Base-by-base conservation (phyloP, 805 yeast species). In the Kodamaea fukazawae region DNA sequence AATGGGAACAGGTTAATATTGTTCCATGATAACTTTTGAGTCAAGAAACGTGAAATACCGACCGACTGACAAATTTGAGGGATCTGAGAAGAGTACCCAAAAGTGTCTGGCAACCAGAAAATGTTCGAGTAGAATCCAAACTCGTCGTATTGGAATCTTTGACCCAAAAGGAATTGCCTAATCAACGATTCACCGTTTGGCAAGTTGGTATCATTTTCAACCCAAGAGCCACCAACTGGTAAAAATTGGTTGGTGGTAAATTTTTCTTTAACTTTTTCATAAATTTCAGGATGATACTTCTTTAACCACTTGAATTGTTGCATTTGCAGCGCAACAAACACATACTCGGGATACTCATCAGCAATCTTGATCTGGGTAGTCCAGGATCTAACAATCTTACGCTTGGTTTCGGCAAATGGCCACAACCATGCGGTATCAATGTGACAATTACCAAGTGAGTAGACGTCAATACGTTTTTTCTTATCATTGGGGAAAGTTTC, bases 361-460 rank as follows among this genome's bases (percentile, higher is more conserved):
- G 93, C 78, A 34, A 93, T 63, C 40, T 87, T 82, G 37, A 91
- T 68, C 65, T 91, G 99, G 7, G 96, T 79, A 0, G 96, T 82
- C 98, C 98, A 91, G 4, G 96, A 87, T 48, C 99, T 75, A 2
- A 90, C 96, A 40, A 91, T 79, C 57, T 91, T 91, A 38, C 98
- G 77, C 51, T 86, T 83, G 1, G 98, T 88, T 59, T 93, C 97
- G 2, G 96, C 97, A 70, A 84, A 91, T n/a, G 97, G 98, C 99
- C 99, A 91, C 43, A 89, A 71, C 99, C 99, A 91, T 11, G 98
- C 98, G 12, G 98, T 91, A 56, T 91, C 99, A 51, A 90, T 90
- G 60, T 90, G 98, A 60, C 98, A 93, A 59, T 93, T 86, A 31
- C 99, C 99, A 48, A 93, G 75, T 7, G 86, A 96, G 60, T 70